phyloP scores from a whole-genome alignment of 2,329 filamentous ascomycete species.

The Myotisia sp. region DNA sequence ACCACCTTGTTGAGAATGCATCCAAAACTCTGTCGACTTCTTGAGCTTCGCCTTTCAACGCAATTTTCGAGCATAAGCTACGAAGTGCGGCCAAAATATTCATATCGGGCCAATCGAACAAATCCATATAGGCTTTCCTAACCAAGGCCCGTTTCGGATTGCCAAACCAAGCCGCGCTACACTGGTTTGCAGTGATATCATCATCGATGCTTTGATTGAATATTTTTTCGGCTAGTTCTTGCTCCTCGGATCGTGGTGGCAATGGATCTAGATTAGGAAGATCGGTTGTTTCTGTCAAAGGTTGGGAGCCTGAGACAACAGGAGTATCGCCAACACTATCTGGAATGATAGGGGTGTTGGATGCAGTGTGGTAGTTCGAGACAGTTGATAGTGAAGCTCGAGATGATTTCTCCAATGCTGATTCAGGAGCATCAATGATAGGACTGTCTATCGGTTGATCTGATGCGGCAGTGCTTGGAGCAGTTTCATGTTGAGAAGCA shows the following conservation, averaged over 20 bases:
- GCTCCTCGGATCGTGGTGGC: constrained; percentile 28
- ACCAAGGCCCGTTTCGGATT: constrained; percentile 39
- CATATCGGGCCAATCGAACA: constrained; percentile 72
- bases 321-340: constrained; percentile 15
- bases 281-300: background rate
- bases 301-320: constrained; percentile 3
- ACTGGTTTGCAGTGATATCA: constrained; percentile 61
- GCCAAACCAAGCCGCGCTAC: constrained; percentile 78
- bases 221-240: constrained; percentile 64
- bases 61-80: constrained; percentile 63
- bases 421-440: background rate
- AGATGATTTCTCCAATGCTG: constrained; percentile 17
- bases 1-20: constrained; percentile 81
- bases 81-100: constrained; percentile 69
- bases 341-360: constrained; percentile 27
- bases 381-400: constrained; percentile 24
- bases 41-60: constrained; percentile 84
- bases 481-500: background rate
- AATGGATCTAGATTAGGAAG: background rate
- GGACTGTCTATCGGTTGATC: background rate
- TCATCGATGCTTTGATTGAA: constrained; percentile 67
- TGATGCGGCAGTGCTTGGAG: background rate
- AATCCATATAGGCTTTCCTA: constrained; percentile 73
- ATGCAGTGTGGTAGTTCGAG: constrained; percentile 33
- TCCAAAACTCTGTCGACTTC: constrained; percentile 91